Conservation (phyloP, 108 stramenopile species). For the Nitzschia palea region DNA sequence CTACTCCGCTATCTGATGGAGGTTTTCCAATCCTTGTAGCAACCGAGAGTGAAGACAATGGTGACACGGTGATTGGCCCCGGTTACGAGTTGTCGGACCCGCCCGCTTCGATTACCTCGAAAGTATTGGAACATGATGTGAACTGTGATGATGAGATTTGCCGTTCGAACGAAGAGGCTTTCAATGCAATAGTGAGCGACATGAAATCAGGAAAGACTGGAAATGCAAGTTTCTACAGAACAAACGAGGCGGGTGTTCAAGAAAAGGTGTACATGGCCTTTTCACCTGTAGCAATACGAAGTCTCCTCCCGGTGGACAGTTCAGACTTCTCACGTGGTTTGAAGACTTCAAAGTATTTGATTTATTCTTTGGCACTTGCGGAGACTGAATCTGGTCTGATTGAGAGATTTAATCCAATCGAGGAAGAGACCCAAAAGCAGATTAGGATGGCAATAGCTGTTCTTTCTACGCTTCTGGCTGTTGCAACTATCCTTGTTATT, state of each 20-base stretch:
- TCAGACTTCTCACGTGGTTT: conserved; percentile 48
- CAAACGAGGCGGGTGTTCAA: neutral
- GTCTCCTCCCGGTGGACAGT: conserved; percentile 22
- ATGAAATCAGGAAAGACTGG: conserved; percentile 37
- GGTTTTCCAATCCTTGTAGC: conserved; percentile 24
- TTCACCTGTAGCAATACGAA: conserved; percentile 33
- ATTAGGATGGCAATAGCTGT: conserved; percentile 10
- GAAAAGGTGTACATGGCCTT: conserved; percentile 35
- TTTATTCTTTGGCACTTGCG: conserved; percentile 38
- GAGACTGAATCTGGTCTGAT: conserved; percentile 3
- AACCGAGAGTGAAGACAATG: conserved; percentile 4
- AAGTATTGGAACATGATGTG: conserved; percentile 9
- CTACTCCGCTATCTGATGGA: neutral
- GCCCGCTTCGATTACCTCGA: conserved; percentile 14
- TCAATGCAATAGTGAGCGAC: neutral
- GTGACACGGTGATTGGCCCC: conserved; percentile 25
- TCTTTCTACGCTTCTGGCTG: conserved; percentile 12
- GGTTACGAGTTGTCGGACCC: conserved; percentile 1
- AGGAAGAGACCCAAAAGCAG: conserved; percentile 7
- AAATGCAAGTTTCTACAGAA: conserved; percentile 17
- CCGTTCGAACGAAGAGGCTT: neutral
- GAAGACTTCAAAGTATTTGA: conserved; percentile 5
- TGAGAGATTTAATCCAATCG: conserved; percentile 2
- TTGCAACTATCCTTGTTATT: conserved; percentile 11
- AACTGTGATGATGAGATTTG: conserved; percentile 10